These are phyloP conservation scores for Ophiostoma australiae DNA, from an alignment of 2,329 filamentous ascomycete genomes.

Conservation along the genomic window DNA sequence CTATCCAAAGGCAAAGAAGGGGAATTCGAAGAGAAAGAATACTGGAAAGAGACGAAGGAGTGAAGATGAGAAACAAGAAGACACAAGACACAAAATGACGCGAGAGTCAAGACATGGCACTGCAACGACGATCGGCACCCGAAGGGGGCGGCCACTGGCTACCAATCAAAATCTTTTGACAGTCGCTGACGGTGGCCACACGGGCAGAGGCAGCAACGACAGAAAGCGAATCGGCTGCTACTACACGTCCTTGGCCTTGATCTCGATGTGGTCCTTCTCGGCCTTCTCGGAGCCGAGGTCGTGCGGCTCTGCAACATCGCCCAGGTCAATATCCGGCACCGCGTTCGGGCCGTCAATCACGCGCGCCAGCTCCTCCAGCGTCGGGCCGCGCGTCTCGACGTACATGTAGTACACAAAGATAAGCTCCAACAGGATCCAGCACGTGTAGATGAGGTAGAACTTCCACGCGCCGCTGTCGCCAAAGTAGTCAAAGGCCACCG, in stretches of 20 bases:
- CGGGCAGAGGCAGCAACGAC: background rate
- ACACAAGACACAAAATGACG: background rate
- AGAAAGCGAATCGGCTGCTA: background rate
- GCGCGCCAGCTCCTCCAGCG: constrained; percentile 42
- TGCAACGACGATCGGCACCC: background rate
- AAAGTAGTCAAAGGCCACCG: constrained; percentile 27
- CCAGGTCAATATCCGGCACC: constrained; percentile 21
- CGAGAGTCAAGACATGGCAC: background rate
- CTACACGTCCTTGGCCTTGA: constrained; percentile 12
- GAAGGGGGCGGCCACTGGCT: background rate
- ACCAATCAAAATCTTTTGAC: background rate
- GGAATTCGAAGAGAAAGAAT: background rate
- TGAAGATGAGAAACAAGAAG: background rate
- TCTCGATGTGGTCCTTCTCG: constrained; percentile 9
- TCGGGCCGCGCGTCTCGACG: constrained; percentile 26
- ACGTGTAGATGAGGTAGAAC: constrained; percentile 30
- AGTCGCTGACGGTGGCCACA: background rate
- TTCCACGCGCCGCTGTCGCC: constrained; percentile 24
- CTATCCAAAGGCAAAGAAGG: background rate
- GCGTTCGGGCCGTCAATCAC: constrained; percentile 39
- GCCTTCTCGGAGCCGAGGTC: background rate
- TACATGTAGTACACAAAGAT: constrained; percentile 32
- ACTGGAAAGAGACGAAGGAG: background rate
- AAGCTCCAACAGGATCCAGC: constrained; percentile 23
- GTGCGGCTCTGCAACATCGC: constrained; percentile 3